Base-by-base conservation (phyloP, 2,329 filamentous ascomycete species). In the Hymenoscyphus repandus region DNA sequence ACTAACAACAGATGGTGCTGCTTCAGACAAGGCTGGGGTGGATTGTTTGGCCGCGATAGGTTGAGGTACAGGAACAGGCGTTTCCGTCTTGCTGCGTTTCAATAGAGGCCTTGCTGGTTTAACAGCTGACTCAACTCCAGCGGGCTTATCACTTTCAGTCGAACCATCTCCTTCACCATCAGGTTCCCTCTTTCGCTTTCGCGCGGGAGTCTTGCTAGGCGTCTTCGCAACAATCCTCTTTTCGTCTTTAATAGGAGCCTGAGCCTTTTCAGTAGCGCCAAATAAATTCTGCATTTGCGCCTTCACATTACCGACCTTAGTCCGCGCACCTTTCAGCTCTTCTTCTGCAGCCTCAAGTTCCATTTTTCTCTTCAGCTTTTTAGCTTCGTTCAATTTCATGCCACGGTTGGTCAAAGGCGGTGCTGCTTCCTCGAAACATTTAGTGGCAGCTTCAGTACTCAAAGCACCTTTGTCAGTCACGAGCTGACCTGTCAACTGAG, bases 381-480 rank as follows among this genome's bases (percentile, higher is more conserved):
- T 90, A 0, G 86, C 83, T 60, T 88, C 85, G 63, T 90, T 90
- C 20, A 90, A 73, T 62, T 87, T 85, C 82, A 90, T 87, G 7
- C 86, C 86, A 46, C 85, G 77, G 66, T 89, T 86, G 63, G 82
- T 82, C 12, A 83, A 74, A 47, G 80, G 7, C 4, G 7, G 79
- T 32, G 80, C 76, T 56, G 88, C 83, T 32, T 86, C 80, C 12
- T 31, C 74, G 76, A 40, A 82, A 61, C 18, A 18, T 30, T 76
- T 72, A 12, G 39, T 42, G 7, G 51, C 50, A 18, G 63, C 63
- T 41, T 66, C 64, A 20, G 77, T 70, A 52, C 77, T 82, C 41
- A 84, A 77, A 1, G 80, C 80, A 12, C 82, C 82, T 53, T 78
- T 76, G 5, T 79, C 79, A 20, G 80, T 72, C 46, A 78, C 76